Evolutionary conservation across 179 eudicot genomes (phyloP).

Genomic region (Beta macrorhiza): DNA sequence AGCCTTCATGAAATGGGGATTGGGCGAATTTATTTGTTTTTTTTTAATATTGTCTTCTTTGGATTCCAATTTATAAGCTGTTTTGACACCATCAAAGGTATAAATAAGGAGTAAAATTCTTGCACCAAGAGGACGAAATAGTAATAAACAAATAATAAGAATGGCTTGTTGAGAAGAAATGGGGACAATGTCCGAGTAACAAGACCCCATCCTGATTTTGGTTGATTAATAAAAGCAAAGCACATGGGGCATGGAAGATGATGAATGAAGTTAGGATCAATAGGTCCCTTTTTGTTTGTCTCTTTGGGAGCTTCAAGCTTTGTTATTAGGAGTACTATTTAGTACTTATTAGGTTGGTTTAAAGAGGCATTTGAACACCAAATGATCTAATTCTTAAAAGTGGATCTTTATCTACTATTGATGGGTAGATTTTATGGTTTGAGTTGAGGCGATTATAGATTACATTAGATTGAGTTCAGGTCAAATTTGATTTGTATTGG

Average conservation of each 20-base stretch:
- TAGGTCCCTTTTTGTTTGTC: not conserved
- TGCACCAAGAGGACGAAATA: not conserved
- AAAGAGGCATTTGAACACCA: not conserved
- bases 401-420: not conserved
- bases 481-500: too few species aligned
- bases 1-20: too few species aligned
- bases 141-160: not conserved
- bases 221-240: conserved; percentile 12
- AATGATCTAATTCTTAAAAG: not conserved
- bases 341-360: not conserved
- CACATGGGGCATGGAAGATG: conserved; percentile 24
- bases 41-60: not conserved
- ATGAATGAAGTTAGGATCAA: not conserved
- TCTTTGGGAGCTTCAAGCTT: not conserved
- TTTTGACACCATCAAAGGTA: not conserved
- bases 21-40: too few species aligned
- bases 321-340: too few species aligned
- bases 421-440: too few species aligned
- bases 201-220: conserved; percentile 26
- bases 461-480: too few species aligned
- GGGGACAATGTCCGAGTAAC: conserved; percentile 8
- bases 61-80: conserved; percentile 11
- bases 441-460: too few species aligned
- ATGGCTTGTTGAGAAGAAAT: conserved; percentile 13
- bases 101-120: not conserved